Conservation (phyloP, 192 early-diverging fungal species). For the Coemansia sp. region DNA sequence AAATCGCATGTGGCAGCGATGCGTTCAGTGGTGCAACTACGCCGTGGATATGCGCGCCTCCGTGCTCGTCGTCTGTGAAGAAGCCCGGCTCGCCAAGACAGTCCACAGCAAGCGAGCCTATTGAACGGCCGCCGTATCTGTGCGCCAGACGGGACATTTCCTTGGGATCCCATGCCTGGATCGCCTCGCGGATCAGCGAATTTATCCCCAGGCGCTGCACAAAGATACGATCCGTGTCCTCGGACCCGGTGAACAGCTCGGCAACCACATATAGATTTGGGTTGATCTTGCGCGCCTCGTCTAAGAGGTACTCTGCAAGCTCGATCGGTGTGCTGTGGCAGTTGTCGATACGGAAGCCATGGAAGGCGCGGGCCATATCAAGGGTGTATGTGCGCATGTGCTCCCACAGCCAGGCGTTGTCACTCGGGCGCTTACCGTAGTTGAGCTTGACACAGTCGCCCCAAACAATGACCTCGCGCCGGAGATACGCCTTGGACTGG, state of each 20-base stretch:
- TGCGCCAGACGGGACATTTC: constrained; percentile 91
- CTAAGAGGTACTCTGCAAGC: constrained; percentile 89
- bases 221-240: constrained; percentile 91
- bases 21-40: constrained; percentile 73
- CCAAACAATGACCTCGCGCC: constrained; percentile 97
- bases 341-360: constrained; percentile 98
- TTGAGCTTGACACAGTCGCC: constrained; percentile 99
- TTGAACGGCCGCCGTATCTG: constrained; percentile 85
- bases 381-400: constrained; percentile 89
- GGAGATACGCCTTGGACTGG: constrained; percentile 84
- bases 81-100: constrained; percentile 58
- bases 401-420: constrained; percentile 95
- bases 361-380: constrained; percentile 84
- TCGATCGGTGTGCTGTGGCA: constrained; percentile 98
- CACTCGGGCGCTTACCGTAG: constrained; percentile 80
- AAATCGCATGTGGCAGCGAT: constrained; percentile 86
- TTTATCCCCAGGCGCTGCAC: constrained; percentile 93
- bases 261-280: constrained; percentile 97
- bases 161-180: constrained; percentile 93
- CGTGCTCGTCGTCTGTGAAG: constrained; percentile 52
- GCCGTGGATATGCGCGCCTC: constrained; percentile 40
- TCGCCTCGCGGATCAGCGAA: constrained; percentile 95
- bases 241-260: constrained; percentile 97
- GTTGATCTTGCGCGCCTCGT: constrained; percentile 77
- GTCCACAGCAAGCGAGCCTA: constrained; percentile 80